Evolutionary conservation across 2,329 filamentous ascomycete genomes (phyloP).

Genomic region (Lomentospora prolificans): DNA sequence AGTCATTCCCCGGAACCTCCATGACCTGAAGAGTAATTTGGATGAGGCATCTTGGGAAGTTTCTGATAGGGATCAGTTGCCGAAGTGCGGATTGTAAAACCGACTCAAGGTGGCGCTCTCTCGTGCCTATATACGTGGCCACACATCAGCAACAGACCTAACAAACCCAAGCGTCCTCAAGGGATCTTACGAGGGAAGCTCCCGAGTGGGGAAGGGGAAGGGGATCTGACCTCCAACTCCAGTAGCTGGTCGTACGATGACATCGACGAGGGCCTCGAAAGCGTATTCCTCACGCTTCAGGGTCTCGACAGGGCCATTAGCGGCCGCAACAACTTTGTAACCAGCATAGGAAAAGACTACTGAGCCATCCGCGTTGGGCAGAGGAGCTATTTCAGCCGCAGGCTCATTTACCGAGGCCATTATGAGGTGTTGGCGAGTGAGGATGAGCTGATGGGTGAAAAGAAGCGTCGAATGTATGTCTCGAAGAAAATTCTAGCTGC

Average conservation of each 20-base stretch:
- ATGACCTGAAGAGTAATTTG: conserved; percentile 75
- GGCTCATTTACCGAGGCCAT: conserved; percentile 37
- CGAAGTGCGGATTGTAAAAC: conserved; percentile 63
- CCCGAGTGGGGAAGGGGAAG: neutral
- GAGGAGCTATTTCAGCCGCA: conserved; percentile 42
- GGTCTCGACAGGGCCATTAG: conserved; percentile 90
- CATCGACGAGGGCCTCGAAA: conserved; percentile 83
- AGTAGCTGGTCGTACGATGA: conserved; percentile 76
- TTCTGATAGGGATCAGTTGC: conserved; percentile 63
- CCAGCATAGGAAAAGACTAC: conserved; percentile 66
- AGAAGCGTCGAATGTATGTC: too few species aligned
- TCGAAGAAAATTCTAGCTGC: too few species aligned
- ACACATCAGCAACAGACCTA: conserved; percentile 5
- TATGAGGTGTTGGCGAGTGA: conserved; percentile 8
- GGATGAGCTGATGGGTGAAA: neutral
- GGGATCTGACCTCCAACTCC: conserved; percentile 63
- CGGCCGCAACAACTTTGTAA: conserved; percentile 73
- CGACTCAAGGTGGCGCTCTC: conserved; percentile 74
- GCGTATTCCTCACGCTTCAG: conserved; percentile 81
- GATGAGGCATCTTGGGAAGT: conserved; percentile 67
- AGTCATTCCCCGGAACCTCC: conserved; percentile 57
- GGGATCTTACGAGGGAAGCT: too few species aligned
- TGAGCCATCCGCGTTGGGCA: conserved; percentile 70
- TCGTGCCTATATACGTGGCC: conserved; percentile 57
- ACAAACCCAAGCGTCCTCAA: too few species aligned